Conservation (phyloP, 768 basidiomycete species). For the Lactarius pseudohatsudake region DNA sequence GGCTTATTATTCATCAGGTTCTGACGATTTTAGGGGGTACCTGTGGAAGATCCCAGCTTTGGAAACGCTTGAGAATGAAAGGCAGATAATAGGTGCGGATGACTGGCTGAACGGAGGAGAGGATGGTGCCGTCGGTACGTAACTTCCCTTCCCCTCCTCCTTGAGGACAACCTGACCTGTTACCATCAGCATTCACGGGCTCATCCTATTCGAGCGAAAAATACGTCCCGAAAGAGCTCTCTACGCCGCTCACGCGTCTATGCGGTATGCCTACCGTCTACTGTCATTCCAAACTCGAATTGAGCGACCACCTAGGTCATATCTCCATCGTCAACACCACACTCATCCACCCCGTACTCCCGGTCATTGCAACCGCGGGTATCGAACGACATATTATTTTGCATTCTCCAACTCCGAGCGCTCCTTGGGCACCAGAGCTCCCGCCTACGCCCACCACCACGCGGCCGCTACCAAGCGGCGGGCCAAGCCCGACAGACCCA, state of each 20-base stretch:
- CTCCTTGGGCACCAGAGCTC: constrained; percentile 51
- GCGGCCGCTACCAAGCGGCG: constrained; percentile 43
- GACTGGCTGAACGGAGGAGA: constrained; percentile 46
- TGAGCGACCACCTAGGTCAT: constrained; percentile 48
- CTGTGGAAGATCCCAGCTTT: constrained; percentile 71
- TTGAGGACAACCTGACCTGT: constrained; percentile 1
- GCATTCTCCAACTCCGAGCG: constrained; percentile 60
- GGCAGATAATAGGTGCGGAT: constrained; percentile 45
- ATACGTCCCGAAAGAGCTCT: constrained; percentile 60
- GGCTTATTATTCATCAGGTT: constrained; percentile 68
- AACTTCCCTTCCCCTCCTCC: not conserved
- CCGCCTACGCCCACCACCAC: constrained; percentile 47
- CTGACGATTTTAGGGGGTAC: constrained; percentile 80
- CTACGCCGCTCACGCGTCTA: constrained; percentile 59
- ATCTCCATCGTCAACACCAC: constrained; percentile 75
- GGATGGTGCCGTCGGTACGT: constrained; percentile 41
- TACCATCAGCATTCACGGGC: constrained; percentile 18
- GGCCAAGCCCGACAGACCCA: constrained; percentile 36
- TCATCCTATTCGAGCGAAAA: constrained; percentile 40
- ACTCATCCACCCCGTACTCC: constrained; percentile 68
- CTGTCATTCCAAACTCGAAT: not conserved
- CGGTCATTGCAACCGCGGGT: constrained; percentile 67
- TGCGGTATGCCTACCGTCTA: constrained; percentile 44
- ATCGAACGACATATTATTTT: constrained; percentile 69
- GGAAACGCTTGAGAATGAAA: constrained; percentile 42